Evolutionary conservation across 1,139 yeast genomes (phyloP).

Genomic region (Pneumocystis jirovecii): DNA sequence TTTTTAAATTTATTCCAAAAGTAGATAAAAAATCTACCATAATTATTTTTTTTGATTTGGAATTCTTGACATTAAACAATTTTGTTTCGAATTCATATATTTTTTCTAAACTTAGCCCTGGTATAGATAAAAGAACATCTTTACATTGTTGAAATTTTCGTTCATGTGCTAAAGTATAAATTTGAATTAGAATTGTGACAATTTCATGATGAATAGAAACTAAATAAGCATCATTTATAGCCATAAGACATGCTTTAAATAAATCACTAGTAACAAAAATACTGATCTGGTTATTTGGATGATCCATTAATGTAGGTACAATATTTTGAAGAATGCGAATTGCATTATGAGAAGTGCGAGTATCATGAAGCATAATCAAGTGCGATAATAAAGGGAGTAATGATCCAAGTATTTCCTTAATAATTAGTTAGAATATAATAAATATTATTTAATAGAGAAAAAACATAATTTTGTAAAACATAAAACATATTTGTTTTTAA

Average conservation of each 20-base stretch:
- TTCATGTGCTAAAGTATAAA: not conserved
- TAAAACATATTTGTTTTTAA: not conserved
- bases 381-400: not conserved
- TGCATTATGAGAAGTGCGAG: not conserved
- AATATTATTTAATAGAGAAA: not conserved
- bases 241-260: not conserved
- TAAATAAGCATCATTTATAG: not conserved
- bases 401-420: not conserved
- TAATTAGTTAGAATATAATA: not conserved
- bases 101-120: not conserved
- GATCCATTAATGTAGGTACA: not conserved
- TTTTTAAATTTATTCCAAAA: not conserved
- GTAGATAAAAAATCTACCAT: not conserved
- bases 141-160: not conserved
- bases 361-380: not conserved
- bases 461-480: not conserved
- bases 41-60: not conserved
- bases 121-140: not conserved
- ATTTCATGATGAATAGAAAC: not conserved
- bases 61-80: not conserved
- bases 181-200: not conserved
- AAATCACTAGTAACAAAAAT: not conserved
- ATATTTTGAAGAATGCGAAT: not conserved
- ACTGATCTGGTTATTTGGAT: not conserved
- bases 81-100: not conserved